phyloP scores from a whole-genome alignment of 768 basidiomycete genomes.

The Boletus edulis region DNA sequence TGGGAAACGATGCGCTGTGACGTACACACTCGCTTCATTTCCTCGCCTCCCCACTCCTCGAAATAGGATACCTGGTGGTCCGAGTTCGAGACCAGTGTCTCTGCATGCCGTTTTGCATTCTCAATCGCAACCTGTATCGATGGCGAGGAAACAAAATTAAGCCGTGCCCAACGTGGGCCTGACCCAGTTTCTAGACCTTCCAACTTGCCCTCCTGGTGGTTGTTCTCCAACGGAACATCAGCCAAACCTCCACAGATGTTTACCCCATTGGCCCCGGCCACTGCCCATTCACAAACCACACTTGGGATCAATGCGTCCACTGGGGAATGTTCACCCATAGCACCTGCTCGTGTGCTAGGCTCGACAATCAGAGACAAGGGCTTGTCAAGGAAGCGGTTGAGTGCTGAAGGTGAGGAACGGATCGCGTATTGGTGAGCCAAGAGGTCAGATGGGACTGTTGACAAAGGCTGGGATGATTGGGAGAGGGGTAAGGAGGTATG shows the following conservation, averaged over 20 bases:
- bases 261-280: slow-evolving; percentile 36
- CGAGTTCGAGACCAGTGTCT: slow-evolving; percentile 65
- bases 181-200: slow-evolving; percentile 8
- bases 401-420: slow-evolving; percentile 60
- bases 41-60: slow-evolving; percentile 76
- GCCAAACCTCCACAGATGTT: slow-evolving; percentile 54
- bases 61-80: slow-evolving; percentile 86
- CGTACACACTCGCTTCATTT: slow-evolving; percentile 78
- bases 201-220: background rate
- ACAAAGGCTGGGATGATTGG: slow-evolving; percentile 7
- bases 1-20: slow-evolving; percentile 2
- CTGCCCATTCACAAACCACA: slow-evolving; percentile 78
- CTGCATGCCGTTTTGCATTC: slow-evolving; percentile 56
- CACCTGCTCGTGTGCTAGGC: slow-evolving; percentile 78
- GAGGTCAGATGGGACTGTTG: slow-evolving; percentile 31
- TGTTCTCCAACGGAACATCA: slow-evolving; percentile 10
- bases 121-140: slow-evolving; percentile 53
- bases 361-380: slow-evolving; percentile 81
- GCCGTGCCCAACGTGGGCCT: slow-evolving; percentile 48
- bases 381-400: slow-evolving; percentile 93
- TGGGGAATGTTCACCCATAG: slow-evolving; percentile 88
- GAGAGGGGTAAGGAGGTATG: background rate
- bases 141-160: slow-evolving; percentile 76
- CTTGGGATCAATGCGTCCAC: slow-evolving; percentile 90
- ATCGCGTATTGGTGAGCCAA: slow-evolving; percentile 76